These are phyloP conservation scores for Candida piceae DNA, from an alignment of 805 yeast genomes.

Conservation along the genomic window DNA sequence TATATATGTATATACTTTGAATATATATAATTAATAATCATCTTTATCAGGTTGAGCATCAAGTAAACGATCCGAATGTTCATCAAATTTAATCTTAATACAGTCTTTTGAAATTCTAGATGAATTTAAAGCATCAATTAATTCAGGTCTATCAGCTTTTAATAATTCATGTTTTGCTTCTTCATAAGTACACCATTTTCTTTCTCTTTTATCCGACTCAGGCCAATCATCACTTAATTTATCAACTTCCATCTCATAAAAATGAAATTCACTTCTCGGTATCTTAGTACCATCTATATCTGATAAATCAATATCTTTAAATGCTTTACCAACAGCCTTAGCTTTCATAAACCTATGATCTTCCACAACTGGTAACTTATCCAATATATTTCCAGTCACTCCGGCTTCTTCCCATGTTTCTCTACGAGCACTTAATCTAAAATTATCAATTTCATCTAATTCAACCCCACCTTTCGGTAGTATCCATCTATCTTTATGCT, in stretches of 20 bases:
- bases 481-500: slow-evolving; percentile 70
- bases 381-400: slow-evolving; percentile 57
- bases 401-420: slow-evolving; percentile 99
- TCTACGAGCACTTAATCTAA: slow-evolving; percentile 55
- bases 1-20: neutral
- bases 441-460: slow-evolving; percentile 58
- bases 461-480: slow-evolving; percentile 97
- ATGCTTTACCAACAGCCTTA: slow-evolving; percentile 13
- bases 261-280: slow-evolving; percentile 84
- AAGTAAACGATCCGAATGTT: slow-evolving; percentile 21
- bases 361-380: slow-evolving; percentile 57
- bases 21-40: slow-evolving; percentile 18
- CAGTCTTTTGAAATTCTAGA: slow-evolving; percentile 44
- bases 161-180: slow-evolving; percentile 61
- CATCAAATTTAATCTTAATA: slow-evolving; percentile 16
- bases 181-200: slow-evolving; percentile 71
- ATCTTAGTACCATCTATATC: slow-evolving; percentile 24
- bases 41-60: slow-evolving; percentile 27
- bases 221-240: slow-evolving; percentile 68
- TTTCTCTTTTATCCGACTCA: slow-evolving; percentile 53
- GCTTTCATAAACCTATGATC: slow-evolving; percentile 39
- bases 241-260: slow-evolving; percentile 68
- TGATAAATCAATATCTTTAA: slow-evolving; percentile 14
- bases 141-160: slow-evolving; percentile 59
- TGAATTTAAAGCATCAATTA: slow-evolving; percentile 55